Conservation (phyloP, 2,329 filamentous ascomycete genomes). For the Ophiostoma sp. region DNA sequence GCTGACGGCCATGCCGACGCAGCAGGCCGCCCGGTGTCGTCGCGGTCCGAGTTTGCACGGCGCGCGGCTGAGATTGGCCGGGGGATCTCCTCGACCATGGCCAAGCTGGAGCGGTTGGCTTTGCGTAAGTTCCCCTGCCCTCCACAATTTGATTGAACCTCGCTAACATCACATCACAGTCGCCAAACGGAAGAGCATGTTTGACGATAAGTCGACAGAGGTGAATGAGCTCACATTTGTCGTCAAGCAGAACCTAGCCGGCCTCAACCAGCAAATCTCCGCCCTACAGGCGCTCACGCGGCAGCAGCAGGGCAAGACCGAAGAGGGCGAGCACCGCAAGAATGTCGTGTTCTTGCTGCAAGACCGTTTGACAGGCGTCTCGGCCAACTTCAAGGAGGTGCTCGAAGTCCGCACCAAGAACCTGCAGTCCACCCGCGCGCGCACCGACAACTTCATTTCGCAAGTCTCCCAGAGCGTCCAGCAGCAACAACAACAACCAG, state of each 20-base stretch:
- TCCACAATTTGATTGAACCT: conserved; percentile 25
- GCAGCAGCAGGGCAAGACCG: conserved; percentile 69
- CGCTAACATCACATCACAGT: conserved; percentile 41
- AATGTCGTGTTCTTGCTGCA: conserved; percentile 92
- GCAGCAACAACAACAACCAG: conserved; percentile 48
- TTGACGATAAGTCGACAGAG: conserved; percentile 94
- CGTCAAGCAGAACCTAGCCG: conserved; percentile 38
- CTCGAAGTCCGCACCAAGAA: conserved; percentile 96
- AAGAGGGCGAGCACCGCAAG: conserved; percentile 94
- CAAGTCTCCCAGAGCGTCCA: conserved; percentile 78
- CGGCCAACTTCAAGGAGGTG: conserved; percentile 95
- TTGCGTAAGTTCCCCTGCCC: conserved; percentile 55
- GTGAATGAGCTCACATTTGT: conserved; percentile 96
- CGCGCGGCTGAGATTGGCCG: conserved; percentile 88
- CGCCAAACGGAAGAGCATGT: conserved; percentile 94
- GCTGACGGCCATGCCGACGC: conserved; percentile 52
- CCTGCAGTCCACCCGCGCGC: conserved; percentile 86
- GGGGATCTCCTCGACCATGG: conserved; percentile 89
- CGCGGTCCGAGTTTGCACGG: conserved; percentile 80
- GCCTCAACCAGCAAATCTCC: conserved; percentile 81
- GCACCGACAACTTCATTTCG: conserved; percentile 96
- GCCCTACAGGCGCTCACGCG: conserved; percentile 75
- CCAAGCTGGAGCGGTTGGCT: conserved; percentile 88
- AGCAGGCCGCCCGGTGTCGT: conserved; percentile 52
- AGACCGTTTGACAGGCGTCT: conserved; percentile 88